Conservation (phyloP, 1,284 basidiomycete species). For the Cerrena zonata region DNA sequence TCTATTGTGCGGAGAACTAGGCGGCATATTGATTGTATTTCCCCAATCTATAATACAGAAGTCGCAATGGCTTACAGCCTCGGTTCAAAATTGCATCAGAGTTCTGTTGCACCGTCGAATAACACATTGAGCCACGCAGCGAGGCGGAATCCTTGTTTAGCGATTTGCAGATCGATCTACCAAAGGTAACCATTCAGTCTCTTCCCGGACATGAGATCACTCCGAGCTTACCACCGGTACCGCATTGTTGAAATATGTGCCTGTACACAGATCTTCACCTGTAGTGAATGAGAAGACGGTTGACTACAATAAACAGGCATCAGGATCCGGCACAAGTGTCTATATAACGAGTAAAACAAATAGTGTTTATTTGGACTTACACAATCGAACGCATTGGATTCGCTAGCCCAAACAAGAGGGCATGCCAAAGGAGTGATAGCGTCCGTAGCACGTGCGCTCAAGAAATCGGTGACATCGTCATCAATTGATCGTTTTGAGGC, state of each 20-base stretch:
- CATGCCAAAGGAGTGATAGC: constrained; percentile 10
- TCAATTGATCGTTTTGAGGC: constrained; percentile 3
- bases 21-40: too few species aligned
- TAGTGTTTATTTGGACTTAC: constrained; percentile 8
- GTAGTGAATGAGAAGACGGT: constrained; percentile 9
- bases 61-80: too few species aligned
- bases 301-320: constrained; percentile 2
- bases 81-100: too few species aligned
- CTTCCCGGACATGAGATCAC: neutral
- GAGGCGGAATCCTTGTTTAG: constrained; percentile 20
- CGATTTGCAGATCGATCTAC: constrained; percentile 19
- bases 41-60: too few species aligned
- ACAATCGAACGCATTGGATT: constrained; percentile 13
- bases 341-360: neutral
- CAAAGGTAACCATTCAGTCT: neutral
- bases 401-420: constrained; percentile 12
- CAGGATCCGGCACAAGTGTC: neutral
- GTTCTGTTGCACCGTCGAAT: constrained; percentile 10
- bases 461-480: constrained; percentile 1
- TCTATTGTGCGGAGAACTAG: too few species aligned
- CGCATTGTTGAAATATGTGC: constrained; percentile 11
- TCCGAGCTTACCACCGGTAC: constrained; percentile 12
- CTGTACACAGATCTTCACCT: constrained; percentile 9
- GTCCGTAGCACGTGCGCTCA: neutral
- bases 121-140: constrained; percentile 19